Conservation (phyloP, 108 stramenopile species). For the Cyclotella kingstonii region DNA sequence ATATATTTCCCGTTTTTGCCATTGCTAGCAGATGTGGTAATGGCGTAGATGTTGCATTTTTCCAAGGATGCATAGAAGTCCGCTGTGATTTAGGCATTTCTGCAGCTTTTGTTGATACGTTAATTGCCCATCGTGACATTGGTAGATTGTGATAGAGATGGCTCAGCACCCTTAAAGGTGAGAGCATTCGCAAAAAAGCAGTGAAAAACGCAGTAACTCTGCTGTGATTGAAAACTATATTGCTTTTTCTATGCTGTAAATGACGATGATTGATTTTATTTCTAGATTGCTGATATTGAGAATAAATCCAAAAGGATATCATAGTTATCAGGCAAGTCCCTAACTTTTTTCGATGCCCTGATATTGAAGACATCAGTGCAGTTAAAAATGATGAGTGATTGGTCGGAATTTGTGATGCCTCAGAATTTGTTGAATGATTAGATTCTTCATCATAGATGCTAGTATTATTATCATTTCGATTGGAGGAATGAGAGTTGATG, state of each 20-base stretch:
- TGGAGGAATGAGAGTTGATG: no score
- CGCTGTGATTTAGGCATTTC: not conserved
- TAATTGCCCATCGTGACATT: not conserved
- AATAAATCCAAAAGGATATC: conserved; percentile 17
- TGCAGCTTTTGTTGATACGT: not conserved
- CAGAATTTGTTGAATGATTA: conserved; percentile 1
- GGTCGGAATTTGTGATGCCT: not conserved
- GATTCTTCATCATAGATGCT: conserved; percentile 13
- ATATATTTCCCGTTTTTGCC: conserved; percentile 25
- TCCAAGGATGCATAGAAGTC: not conserved
- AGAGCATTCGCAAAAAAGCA: not conserved
- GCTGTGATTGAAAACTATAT: not conserved
- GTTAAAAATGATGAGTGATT: not conserved
- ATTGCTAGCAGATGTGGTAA: conserved; percentile 28
- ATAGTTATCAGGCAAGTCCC: conserved; percentile 9
- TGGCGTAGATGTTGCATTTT: conserved; percentile 15
- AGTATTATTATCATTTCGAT: not conserved
- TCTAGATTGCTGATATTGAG: not conserved
- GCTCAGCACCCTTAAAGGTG: not conserved
- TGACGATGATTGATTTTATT: not conserved
- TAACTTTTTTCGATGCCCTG: conserved; percentile 14
- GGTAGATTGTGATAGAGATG: not conserved
- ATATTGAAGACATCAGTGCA: not conserved
- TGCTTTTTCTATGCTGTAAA: not conserved
- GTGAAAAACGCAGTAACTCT: not conserved